Conservation (phyloP, 2,329 filamentous ascomycete genomes). For the Rhynchosporium graminicola region DNA sequence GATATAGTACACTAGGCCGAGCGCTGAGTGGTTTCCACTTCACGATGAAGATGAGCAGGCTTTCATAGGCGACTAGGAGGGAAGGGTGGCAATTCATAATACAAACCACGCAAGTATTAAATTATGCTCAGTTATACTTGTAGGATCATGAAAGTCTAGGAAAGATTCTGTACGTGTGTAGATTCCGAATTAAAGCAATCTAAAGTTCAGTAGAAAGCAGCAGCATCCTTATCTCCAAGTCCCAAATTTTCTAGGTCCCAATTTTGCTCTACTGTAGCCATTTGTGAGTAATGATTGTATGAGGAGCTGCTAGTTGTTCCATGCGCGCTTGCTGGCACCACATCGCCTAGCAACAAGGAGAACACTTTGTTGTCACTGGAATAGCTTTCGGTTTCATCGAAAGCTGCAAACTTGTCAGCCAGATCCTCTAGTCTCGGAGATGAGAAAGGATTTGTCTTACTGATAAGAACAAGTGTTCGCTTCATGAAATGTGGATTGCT, state of each 20-base stretch:
- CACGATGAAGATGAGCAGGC: no score
- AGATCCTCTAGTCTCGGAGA: not conserved
- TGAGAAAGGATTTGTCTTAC: conserved; percentile 34
- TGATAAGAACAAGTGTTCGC: conserved; percentile 71
- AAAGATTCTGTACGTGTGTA: not conserved
- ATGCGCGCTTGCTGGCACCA: conserved; percentile 59
- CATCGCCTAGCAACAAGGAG: conserved; percentile 71
- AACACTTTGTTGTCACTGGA: conserved; percentile 65
- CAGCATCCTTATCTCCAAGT: conserved; percentile 41
- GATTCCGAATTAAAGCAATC: not conserved
- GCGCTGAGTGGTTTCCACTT: not conserved
- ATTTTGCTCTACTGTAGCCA: conserved; percentile 64
- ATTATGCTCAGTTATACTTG: no score
- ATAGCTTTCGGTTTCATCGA: conserved; percentile 76
- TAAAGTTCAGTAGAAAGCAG: conserved; percentile 47
- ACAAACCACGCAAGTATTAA: no score
- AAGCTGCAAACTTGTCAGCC: conserved; percentile 50
- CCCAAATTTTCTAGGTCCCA: conserved; percentile 69
- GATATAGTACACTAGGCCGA: no score
- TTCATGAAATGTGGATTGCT: conserved; percentile 69
- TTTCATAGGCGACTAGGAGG: no score
- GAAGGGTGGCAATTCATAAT: no score
- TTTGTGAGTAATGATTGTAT: conserved; percentile 71
- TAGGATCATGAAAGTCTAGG: no score
- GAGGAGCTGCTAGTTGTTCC: conserved; percentile 68